Conservation (phyloP, 352 stramenopile species). For the Pythium aquatile region DNA sequence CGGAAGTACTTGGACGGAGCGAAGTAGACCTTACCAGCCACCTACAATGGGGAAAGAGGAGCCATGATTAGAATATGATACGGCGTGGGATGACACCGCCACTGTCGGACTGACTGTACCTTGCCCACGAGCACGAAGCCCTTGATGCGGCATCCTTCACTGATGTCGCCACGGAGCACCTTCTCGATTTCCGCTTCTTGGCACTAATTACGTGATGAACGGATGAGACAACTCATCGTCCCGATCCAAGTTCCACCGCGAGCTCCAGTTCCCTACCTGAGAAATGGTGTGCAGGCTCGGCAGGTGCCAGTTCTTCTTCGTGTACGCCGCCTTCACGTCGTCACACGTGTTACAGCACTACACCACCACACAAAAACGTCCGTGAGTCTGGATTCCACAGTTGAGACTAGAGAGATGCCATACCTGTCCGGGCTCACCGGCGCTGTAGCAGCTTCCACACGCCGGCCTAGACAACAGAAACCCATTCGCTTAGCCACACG, state of each 20-base stretch:
- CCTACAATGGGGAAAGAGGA: slow-evolving; percentile 28
- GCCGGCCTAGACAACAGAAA: slow-evolving; percentile 31
- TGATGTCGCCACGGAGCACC: slow-evolving; percentile 67
- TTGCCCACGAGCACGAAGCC: slow-evolving; percentile 75
- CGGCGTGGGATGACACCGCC: neutral
- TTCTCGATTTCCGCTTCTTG: slow-evolving; percentile 78
- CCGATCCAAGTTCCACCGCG: neutral
- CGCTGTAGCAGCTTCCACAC: slow-evolving; percentile 79
- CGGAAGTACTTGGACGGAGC: slow-evolving; percentile 82
- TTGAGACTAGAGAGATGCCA: neutral
- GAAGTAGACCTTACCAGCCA: slow-evolving; percentile 79
- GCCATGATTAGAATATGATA: neutral
- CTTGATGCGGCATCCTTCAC: slow-evolving; percentile 77
- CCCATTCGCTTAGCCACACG: neutral
- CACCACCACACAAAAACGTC: neutral
- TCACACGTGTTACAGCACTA: slow-evolving; percentile 34
- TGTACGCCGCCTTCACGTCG: slow-evolving; percentile 56
- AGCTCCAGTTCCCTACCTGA: slow-evolving; percentile 31
- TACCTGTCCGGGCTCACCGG: slow-evolving; percentile 57
- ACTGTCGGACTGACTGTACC: slow-evolving; percentile 27
- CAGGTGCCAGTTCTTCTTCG: slow-evolving; percentile 69
- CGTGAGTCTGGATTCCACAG: neutral
- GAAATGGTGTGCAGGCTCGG: slow-evolving; percentile 74
- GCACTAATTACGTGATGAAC: slow-evolving; percentile 34
- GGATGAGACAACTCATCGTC: neutral